Evolutionary conservation across 2,329 filamentous ascomycete genomes (phyloP), one percentile per base, ranked within the genome.

Genomic region (Parascedosporium putredinis): DNA sequence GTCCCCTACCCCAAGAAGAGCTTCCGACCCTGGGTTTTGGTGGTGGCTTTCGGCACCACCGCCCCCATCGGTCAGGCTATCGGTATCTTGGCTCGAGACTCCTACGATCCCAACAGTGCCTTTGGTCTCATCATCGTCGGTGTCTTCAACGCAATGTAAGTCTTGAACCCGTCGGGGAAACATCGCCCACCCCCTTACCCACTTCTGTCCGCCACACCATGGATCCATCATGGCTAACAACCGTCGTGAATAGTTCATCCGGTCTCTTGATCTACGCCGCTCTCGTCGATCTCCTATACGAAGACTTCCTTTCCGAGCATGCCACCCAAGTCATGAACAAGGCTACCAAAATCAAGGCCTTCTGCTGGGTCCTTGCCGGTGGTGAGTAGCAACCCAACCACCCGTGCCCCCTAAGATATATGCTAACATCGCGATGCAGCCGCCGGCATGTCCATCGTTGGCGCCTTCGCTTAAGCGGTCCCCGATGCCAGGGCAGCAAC

Each of bases 1-100:
- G 78, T 86, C 4, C 72, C 78, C 1, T 82, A 81, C 53, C 72
- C 74, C 14, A 72, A 71, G 52, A 68, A 66, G 23, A 80, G 77
- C 59, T 60, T 70, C 54, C 74, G 76, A 23, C 80, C 80, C 0
- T 83, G 79, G 79, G 51, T 78, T 1, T 65, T 83, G 14, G 78
- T 83, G 2, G 56, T 79, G 10, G 79, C 79, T 12, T 84, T 83
- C 54, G 80, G 78, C 14, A 76, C 74, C 7, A 84, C 81, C 0
- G 78, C 78, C 0, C 80, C 80, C 3, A 76, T 83, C 42, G 80
- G 81, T 1, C 79, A 84, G 57, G 78, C 79, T 7, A 81, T 83
- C 52, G 80, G 80, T 22, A 68, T 84, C 8, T 54, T 70, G 4
- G 75, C 76, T 1, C 70, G 75, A 50, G 73, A 72, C 57, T 68